A percentile compares a stretch with the other conserved stretches of the same genome.
Conservation (phyloP, 2,329 filamentous ascomycete species). For the Aspergillus chevalieri region DNA sequence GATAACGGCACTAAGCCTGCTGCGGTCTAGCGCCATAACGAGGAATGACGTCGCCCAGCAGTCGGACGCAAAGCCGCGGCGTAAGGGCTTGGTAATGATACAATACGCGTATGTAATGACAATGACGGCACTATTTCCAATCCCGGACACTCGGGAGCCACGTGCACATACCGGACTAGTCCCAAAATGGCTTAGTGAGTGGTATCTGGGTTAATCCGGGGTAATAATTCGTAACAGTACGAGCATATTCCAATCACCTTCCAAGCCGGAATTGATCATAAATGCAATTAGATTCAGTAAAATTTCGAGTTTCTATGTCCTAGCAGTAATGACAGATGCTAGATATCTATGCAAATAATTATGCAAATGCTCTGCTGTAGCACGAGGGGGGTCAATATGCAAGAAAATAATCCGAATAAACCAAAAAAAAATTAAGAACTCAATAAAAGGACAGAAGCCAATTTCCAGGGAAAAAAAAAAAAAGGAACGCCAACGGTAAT, state of each 20-base stretch:
- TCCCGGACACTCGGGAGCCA: slow-evolving; percentile 10
- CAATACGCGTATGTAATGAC: not conserved
- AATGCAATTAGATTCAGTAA: no score
- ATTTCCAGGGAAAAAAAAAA: slow-evolving; percentile 1
- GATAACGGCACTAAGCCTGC: not conserved
- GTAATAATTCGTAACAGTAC: slow-evolving; percentile 4
- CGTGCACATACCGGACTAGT: slow-evolving; percentile 9
- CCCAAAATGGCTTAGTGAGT: slow-evolving; percentile 8
- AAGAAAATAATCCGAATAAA: not conserved
- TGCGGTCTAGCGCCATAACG: not conserved
- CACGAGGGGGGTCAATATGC: not conserved
- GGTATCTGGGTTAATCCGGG: slow-evolving; percentile 12
- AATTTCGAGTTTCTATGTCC: not conserved
- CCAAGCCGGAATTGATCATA: no score
- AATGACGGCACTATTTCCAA: slow-evolving; percentile 1
- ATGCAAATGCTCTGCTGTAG: slow-evolving; percentile 1
- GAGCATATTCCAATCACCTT: no score
- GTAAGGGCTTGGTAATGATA: not conserved
- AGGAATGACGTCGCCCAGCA: slow-evolving; percentile 8
- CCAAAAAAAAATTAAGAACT: slow-evolving; percentile 1
- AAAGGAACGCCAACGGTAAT: not conserved
- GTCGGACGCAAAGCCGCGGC: not conserved
- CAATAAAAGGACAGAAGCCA: slow-evolving; percentile 4
- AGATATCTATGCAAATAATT: slow-evolving; percentile 1
- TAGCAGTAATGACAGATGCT: not conserved